phyloP scores from a whole-genome alignment of 768 basidiomycete genomes.

The Leccinellum rugosiceps region DNA sequence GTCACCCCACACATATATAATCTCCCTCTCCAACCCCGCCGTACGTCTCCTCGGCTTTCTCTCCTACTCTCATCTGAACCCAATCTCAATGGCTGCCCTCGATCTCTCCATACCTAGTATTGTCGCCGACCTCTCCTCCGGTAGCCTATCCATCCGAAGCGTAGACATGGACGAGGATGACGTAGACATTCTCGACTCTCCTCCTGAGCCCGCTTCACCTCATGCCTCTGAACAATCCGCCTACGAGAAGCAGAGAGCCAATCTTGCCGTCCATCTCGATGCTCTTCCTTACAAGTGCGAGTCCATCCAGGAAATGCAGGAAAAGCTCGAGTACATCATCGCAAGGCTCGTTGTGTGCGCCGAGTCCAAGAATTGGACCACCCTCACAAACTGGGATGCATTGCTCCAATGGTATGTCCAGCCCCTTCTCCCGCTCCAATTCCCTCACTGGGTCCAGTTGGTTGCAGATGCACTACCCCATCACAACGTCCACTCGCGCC shows the following conservation, averaged over 20 bases:
- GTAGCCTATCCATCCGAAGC: constrained; percentile 21
- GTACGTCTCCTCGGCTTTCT: constrained; percentile 26
- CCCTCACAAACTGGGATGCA: constrained; percentile 75
- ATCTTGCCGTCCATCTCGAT: constrained; percentile 63
- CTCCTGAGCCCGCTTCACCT: constrained; percentile 30
- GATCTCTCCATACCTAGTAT: constrained; percentile 22
- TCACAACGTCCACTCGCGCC: constrained; percentile 63
- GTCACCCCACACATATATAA: constrained; percentile 28
- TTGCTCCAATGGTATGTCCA: constrained; percentile 66
- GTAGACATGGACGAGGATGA: constrained; percentile 60
- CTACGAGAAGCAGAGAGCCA: constrained; percentile 55
- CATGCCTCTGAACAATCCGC: constrained; percentile 32
- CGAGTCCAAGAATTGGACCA: constrained; percentile 72
- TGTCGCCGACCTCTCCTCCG: constrained; percentile 23
- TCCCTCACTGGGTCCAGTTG: constrained; percentile 48
- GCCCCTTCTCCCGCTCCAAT: neutral
- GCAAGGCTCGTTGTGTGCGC: constrained; percentile 66
- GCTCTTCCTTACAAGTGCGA: constrained; percentile 75
- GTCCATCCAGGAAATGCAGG: constrained; percentile 66
- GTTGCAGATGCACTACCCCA: constrained; percentile 79
- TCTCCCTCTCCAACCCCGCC: constrained; percentile 3
- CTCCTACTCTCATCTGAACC: constrained; percentile 21
- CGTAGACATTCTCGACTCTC: constrained; percentile 42
- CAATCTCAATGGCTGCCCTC: constrained; percentile 18
- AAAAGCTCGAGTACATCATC: constrained; percentile 64